phyloP scores from a whole-genome alignment of 805 yeast species.

The Ogataea neopini region DNA sequence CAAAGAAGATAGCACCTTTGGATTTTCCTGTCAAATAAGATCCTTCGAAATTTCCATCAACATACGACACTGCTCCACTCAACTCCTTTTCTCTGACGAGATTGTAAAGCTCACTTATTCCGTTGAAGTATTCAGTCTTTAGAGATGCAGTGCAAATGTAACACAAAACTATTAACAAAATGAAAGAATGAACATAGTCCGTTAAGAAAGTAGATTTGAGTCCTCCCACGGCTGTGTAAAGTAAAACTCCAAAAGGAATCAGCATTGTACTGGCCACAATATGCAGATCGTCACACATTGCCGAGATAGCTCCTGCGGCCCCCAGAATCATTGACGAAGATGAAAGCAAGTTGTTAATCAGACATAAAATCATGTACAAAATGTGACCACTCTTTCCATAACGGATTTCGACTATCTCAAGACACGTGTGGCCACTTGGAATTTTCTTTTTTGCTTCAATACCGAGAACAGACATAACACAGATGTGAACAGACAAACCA shows the following conservation, averaged over 20 bases:
- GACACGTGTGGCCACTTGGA: slow-evolving; percentile 28
- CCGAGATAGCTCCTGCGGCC: slow-evolving; percentile 31
- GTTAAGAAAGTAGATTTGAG: slow-evolving; percentile 37
- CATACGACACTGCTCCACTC: slow-evolving; percentile 22
- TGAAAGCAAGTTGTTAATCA: slow-evolving; percentile 30
- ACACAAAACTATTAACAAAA: slow-evolving; percentile 33
- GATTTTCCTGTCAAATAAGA: slow-evolving; percentile 40
- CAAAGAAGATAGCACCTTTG: slow-evolving; percentile 38
- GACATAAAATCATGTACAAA: slow-evolving; percentile 21
- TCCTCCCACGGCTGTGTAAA: slow-evolving; percentile 39
- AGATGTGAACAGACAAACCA: slow-evolving; percentile 27
- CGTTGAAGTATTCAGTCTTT: slow-evolving; percentile 31
- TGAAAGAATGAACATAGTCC: slow-evolving; percentile 38
- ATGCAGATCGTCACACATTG: slow-evolving; percentile 29
- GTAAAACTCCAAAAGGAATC: slow-evolving; percentile 37
- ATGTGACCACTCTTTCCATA: slow-evolving; percentile 28
- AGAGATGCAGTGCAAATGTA: slow-evolving; percentile 33
- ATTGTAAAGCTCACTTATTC: slow-evolving; percentile 34
- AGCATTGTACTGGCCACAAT: slow-evolving; percentile 30
- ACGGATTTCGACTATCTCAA: slow-evolving; percentile 30
- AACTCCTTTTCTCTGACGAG: slow-evolving; percentile 21
- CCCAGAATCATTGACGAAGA: slow-evolving; percentile 34
- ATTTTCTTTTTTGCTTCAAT: slow-evolving; percentile 26
- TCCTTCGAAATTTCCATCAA: slow-evolving; percentile 38
- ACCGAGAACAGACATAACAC: slow-evolving; percentile 22